Evolutionary conservation across 73 alveolate species (phyloP).

Genomic region (Diophrys appendiculata): DNA sequence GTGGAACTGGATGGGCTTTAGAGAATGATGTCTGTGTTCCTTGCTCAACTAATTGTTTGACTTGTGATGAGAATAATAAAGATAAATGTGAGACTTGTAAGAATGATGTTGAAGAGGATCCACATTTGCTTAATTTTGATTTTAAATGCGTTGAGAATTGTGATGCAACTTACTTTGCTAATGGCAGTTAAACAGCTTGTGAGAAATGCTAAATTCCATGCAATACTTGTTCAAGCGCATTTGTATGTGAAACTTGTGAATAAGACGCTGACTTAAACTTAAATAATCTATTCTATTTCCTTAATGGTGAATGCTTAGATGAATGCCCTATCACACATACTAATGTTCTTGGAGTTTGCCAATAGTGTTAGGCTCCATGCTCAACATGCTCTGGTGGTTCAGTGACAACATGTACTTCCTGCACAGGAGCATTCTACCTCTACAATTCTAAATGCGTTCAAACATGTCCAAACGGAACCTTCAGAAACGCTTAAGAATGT

Average conservation of each 20-base stretch:
- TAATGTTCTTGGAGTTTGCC: background rate
- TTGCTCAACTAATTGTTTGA: background rate
- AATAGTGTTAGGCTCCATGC: background rate
- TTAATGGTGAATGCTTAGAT: background rate
- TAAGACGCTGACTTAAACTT: background rate
- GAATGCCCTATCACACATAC: background rate
- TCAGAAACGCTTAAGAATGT: background rate
- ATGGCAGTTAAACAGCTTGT: background rate
- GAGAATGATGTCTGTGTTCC: background rate
- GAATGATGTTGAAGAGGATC: background rate
- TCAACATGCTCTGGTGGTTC: background rate
- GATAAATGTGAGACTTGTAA: background rate
- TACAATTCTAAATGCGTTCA: background rate
- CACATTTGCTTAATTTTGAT: background rate
- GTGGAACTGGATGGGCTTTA: constrained; percentile 5
- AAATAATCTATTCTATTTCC: background rate
- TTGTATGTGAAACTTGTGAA: background rate
- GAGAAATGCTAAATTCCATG: background rate
- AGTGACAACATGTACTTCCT: background rate
- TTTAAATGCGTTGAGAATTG: background rate
- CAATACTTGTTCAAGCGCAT: background rate
- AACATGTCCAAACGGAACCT: constrained; percentile 7
- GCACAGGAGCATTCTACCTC: background rate
- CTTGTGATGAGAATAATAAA: background rate
- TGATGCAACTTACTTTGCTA: background rate